Evolutionary conservation across 352 stramenopile genomes (phyloP), one percentile per base, ranked within the genome.

Genomic region (Peronospora tabacina): DNA sequence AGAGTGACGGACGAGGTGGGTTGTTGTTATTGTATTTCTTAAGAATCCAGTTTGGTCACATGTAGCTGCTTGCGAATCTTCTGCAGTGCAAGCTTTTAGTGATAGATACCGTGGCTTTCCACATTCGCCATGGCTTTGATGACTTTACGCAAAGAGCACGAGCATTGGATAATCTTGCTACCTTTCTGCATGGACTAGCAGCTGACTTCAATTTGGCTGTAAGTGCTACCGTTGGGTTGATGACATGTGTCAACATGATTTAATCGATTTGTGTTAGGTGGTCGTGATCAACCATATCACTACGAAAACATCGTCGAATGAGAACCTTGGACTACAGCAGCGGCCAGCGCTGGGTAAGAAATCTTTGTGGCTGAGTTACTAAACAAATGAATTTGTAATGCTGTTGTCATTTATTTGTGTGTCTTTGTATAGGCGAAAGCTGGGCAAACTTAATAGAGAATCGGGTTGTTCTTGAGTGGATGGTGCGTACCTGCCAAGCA

Each of bases 61-160:
- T 29, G 22, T 48, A 9, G n/a, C 32, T 49, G 36, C 6, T 12
- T 51, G 17, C 8, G 38, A 37, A 7, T 15, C 7, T 32, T 0
- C 26, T 54, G 6, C 54, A 94, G 58, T 82, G 95, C 37, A 85
- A 87, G 40, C 55, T 97, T 12, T 22, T 98, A 7, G 71, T 97
- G 3, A 50, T 98, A n/a, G 94, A 98, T 51, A 96, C 78, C 17
- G 68, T 97, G 15, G 87, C 94, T 11, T 98, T 97, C 71, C 94
- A 97, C 61, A 96, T 95, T 66, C 75, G 94, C 8, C 84, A 95
- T 38, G 79, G 71, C 0, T 90, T 87, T 41, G 75, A 90, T 44
- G 67, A 94, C 33, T 91, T 80, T 42, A 44, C 51, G 1, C 68
- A 83, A 52, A 73, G 89, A 13, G 52, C 71, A 9, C 65, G 82